These are phyloP conservation scores for Botrytis paeoniae DNA, from an alignment of 2,329 filamentous ascomycete species.

Conservation along the genomic window DNA sequence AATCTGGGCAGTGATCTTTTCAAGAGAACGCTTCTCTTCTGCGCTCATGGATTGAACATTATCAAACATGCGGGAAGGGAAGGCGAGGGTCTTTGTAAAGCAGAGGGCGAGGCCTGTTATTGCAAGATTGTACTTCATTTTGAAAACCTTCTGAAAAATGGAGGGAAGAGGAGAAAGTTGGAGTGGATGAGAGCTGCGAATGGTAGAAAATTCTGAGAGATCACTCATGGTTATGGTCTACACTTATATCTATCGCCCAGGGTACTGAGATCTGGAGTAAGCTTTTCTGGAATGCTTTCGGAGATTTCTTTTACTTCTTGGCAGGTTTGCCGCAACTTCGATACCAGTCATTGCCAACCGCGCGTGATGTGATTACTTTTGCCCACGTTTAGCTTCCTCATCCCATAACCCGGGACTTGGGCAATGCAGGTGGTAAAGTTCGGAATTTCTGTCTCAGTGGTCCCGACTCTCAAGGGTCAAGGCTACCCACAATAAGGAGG, in stretches of 20 bases:
- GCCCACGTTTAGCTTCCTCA: background rate
- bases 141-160: background rate
- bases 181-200: background rate
- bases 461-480: background rate
- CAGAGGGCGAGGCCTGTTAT: conserved; percentile 20
- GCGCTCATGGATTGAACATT: conserved; percentile 20
- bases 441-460: background rate
- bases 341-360: background rate
- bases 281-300: too few species aligned
- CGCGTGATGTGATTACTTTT: too few species aligned
- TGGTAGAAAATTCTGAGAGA: too few species aligned
- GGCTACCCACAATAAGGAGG: background rate
- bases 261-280: background rate
- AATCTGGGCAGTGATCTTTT: conserved; percentile 22
- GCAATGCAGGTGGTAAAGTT: background rate
- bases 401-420: background rate
- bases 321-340: too few species aligned
- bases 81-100: conserved; percentile 22
- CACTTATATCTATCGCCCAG: background rate
- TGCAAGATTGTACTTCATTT: conserved; percentile 25
- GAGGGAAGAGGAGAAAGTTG: background rate
- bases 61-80: conserved; percentile 29
- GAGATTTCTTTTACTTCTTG: background rate
- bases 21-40: conserved; percentile 26
- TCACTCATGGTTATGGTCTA: background rate